Conservation (phyloP, 2,329 filamentous ascomycete genomes). For the Mycosphaerella arachidis region DNA sequence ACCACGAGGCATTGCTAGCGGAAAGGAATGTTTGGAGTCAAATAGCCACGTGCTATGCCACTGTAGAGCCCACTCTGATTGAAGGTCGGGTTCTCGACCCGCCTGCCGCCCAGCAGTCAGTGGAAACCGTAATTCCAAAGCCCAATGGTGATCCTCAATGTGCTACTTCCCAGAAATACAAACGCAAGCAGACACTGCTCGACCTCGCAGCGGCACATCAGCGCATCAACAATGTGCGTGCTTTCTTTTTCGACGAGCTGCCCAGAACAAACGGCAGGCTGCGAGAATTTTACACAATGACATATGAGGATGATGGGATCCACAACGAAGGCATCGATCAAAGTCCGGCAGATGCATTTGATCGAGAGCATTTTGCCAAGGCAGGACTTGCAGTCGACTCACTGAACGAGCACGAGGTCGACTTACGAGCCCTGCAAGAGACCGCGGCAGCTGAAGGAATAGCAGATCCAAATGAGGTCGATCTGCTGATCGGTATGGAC, state of each 20-base stretch:
- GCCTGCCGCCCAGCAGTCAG: not conserved
- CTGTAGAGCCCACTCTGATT: not conserved
- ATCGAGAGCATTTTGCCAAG: not conserved
- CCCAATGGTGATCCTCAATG: not conserved
- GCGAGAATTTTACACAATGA: not conserved
- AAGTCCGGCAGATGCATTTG: not conserved
- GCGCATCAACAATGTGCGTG: not conserved
- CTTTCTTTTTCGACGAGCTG: not conserved
- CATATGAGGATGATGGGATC: not conserved
- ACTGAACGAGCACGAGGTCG: not conserved
- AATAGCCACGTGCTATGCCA: not conserved
- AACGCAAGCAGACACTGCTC: not conserved
- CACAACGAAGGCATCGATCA: not conserved
- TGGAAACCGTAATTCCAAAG: not conserved
- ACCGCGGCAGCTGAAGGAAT: not conserved
- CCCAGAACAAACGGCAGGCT: not conserved
- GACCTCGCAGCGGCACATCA: not conserved
- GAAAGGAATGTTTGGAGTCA: not conserved
- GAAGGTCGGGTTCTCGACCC: not conserved
- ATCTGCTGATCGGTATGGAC: not conserved
- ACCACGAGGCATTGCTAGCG: not conserved
- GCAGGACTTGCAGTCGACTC: not conserved
- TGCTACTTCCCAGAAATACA: not conserved
- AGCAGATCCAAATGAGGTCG: not conserved
- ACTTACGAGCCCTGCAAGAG: not conserved